Evolutionary conservation across 306 rosid genomes (phyloP), one percentile per base, ranked within the genome.

Genomic region (Cucumis melo): DNA sequence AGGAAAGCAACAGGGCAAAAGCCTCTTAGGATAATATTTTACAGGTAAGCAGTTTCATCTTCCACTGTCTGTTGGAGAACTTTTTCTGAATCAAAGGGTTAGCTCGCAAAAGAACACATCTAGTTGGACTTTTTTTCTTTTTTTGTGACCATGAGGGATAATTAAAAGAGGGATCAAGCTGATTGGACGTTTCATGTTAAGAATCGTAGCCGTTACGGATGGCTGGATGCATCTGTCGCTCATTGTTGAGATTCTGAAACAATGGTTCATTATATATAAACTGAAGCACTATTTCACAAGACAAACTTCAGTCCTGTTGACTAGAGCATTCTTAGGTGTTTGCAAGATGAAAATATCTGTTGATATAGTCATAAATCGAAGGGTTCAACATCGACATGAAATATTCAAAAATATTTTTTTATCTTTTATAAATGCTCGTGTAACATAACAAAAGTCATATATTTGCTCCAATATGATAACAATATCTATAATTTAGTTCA

Each of bases 1-100:
- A 85, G 98, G 82, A 92, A 89, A 81, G 98, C 98, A 50, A 92
- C 98, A 3, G 98, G 98, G 70, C 98, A 92, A 87, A 92, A 92
- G 87, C 98, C 98, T 1, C 80, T 86, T 36, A 82, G 96, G 84
- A 92, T 92, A 56, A 92, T 92, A 86, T 92, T 92, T 84, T 92
- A 92, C 89, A 90, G 98, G 98, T 90, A 10, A 62, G 76, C 73
- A 77, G 81, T 36, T 21, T 29, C 74, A 20, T 75, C 65, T 42
- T 50, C 19, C 0, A 58, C 55, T 50, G 14, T 3, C 1, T 14
- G 54, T n/a, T 57, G 5, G 29, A 21, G 14, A 57, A 57, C 62
- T 9, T 54, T 54, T 54, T 6, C 62, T 57, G 62, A 57, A 8
- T 10, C 62, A 8, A 57, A 1, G 62, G 29, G 36, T 32, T 57